Evolutionary conservation across 306 rosid genomes (phyloP).

Genomic region (Ammopiptanthus mongolicus): DNA sequence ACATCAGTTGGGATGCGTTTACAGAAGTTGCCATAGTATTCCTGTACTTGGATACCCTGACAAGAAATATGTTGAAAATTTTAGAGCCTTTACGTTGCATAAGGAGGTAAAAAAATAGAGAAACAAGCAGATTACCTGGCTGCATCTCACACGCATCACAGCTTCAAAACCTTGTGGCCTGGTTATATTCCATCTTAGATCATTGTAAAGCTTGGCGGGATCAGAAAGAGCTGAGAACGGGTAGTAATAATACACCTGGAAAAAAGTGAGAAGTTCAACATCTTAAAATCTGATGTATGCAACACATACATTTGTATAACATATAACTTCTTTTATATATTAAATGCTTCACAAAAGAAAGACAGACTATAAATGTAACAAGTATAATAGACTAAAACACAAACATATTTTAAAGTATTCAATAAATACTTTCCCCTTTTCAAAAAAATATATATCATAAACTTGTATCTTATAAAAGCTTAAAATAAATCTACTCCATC

Average conservation of each 20-base stretch:
- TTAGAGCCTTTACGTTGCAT: not conserved
- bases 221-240: constrained; percentile 96
- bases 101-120: constrained; percentile 10
- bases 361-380: not conserved
- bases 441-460: not conserved
- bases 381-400: not conserved
- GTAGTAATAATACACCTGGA: constrained; percentile 86
- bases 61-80: constrained; percentile 21
- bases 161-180: constrained; percentile 99
- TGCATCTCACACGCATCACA: constrained; percentile 98
- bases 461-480: not conserved
- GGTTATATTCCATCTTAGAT: constrained; percentile 95
- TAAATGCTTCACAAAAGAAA: not conserved
- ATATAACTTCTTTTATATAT: not conserved
- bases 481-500: not conserved
- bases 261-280: constrained; percentile 15
- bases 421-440: not conserved
- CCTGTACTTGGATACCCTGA: constrained; percentile 97
- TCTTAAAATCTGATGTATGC: not conserved
- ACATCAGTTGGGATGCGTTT: constrained; percentile 94
- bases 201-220: constrained; percentile 92
- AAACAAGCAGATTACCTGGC: constrained; percentile 62
- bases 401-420: not conserved
- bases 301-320: not conserved
- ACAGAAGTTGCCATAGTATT: constrained; percentile 88